Conservation (phyloP, 2,329 filamentous ascomycete genomes). For the Colletotrichum simmondsii region DNA sequence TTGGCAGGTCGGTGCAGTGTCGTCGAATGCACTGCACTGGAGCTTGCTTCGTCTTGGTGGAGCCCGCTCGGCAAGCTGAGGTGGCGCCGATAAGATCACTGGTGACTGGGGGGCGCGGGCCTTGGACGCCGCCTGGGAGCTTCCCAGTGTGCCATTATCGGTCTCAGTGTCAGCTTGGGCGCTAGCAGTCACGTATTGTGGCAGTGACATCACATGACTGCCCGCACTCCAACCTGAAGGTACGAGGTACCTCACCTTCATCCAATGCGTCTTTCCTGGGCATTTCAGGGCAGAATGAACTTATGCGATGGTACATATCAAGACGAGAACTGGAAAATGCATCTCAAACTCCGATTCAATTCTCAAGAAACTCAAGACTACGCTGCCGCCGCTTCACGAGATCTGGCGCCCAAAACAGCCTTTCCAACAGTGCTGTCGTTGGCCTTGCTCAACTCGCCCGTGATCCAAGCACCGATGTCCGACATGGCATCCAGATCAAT, state of each 20-base stretch:
- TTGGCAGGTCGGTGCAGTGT: slow-evolving; percentile 42
- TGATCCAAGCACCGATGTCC: slow-evolving; percentile 80
- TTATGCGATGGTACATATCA: neutral
- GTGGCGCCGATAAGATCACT: slow-evolving; percentile 36
- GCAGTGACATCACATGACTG: slow-evolving; percentile 54
- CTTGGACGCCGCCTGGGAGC: slow-evolving; percentile 15
- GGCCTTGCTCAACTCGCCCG: slow-evolving; percentile 67
- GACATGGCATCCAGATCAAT: slow-evolving; percentile 75
- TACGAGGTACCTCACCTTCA: neutral
- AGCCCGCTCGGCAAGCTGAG: slow-evolving; percentile 39
- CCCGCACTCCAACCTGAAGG: neutral
- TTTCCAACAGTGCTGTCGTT: slow-evolving; percentile 76
- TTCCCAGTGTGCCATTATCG: slow-evolving; percentile 8
- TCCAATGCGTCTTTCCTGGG: no score
- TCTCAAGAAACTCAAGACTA: neutral
- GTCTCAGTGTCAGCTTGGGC: slow-evolving; percentile 18
- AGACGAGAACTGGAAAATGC: neutral
- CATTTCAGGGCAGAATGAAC: no score
- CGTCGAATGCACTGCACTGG: slow-evolving; percentile 42
- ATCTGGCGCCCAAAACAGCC: slow-evolving; percentile 66
- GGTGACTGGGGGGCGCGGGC: slow-evolving; percentile 1
- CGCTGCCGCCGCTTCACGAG: slow-evolving; percentile 32
- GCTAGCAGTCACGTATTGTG: slow-evolving; percentile 14
- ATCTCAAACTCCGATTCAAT: neutral
- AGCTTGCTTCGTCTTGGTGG: slow-evolving; percentile 52